Evolutionary conservation across 371 early-diverging fungal species (phyloP), one percentile per base, ranked within the genome.

Genomic region (Mortierella sp.): DNA sequence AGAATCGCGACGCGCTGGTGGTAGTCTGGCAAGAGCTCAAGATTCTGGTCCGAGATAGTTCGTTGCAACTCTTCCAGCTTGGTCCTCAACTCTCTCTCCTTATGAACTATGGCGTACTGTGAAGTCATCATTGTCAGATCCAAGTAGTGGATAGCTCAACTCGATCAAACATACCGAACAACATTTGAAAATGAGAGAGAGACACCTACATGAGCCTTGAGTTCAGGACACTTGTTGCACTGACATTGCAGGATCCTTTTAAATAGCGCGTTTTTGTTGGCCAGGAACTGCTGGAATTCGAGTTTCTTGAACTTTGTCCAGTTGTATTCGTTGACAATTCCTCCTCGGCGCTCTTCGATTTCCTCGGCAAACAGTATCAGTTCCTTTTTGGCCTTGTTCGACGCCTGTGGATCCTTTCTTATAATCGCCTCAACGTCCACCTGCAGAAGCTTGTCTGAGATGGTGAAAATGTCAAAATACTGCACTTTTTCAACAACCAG

Each of bases 11-110:
- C 82, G 4, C 97, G 88, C 67, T 92, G 91, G 45, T 95, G 87
- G 70, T 96, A 98, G 62, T 97, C 98, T 0, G 98, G 97, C 3
- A 97, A 80, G 2, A 97, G 81, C 51, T 94, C 94, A 13, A 98
- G 85, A 70, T 96, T 98, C 68, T 94, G 92, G 52, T 95, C 96
- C 0, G 94, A 93, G 22, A 96, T 89, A 9, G 87, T 89, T 57
- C 87, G 82, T 28, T 89, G 84, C 40, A 98, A 82, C 54, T 91
- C 87, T 22, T 90, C 88, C 12, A 97, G 79, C 64, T 92, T 87
- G 14, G 76, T 78, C 28, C 90, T 82, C 13, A 96, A 79, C 31
- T 81, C 72, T 34, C 88, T 87, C 60, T 91, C 87, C 22, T 81
- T 85, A 68, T 95, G 91, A 16, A 91, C 80, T 28, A 86, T 71